Conservation (phyloP, 352 stramenopile genomes). For the Globisporangium nagaii region DNA sequence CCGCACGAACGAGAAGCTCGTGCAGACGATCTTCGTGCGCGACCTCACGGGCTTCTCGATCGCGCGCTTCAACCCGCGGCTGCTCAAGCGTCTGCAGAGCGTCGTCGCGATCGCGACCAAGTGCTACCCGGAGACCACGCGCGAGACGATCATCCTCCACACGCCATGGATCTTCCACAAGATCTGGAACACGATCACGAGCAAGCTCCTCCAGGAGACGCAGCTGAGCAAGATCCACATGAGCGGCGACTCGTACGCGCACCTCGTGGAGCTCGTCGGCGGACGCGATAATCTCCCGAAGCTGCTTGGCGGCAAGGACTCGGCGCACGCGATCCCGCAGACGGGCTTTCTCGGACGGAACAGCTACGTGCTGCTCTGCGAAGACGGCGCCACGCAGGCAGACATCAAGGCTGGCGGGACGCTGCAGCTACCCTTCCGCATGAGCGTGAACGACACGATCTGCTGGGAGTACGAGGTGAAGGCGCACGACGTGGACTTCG, state of each 20-base stretch:
- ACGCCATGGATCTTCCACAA: constrained; percentile 73
- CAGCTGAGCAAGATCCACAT: constrained; percentile 61
- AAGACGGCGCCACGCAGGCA: constrained; percentile 58
- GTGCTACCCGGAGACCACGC: constrained; percentile 60
- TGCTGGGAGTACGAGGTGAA: constrained; percentile 77
- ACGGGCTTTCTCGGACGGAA: constrained; percentile 59
- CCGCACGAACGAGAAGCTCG: constrained; percentile 42
- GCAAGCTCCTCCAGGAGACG: constrained; percentile 51
- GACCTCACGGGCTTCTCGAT: constrained; percentile 68
- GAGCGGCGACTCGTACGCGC: constrained; percentile 38
- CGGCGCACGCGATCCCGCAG: constrained; percentile 47
- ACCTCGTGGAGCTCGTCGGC: constrained; percentile 39
- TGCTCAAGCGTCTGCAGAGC: constrained; percentile 40
- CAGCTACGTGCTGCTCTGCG: constrained; percentile 59
- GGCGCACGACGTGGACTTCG: constrained; percentile 56
- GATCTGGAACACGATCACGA: constrained; percentile 48
- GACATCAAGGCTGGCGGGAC: constrained; percentile 58
- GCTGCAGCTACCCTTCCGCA: constrained; percentile 66
- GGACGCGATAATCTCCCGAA: constrained; percentile 48
- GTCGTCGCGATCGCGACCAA: constrained; percentile 42
- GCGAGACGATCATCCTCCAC: constrained; percentile 53
- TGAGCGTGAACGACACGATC: constrained; percentile 61
- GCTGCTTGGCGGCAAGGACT: constrained; percentile 50
- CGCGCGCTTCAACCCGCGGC: constrained; percentile 43
- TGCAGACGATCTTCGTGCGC: constrained; percentile 56